A percentile compares a stretch with the other conserved stretches of the same genome.
phyloP scores from a whole-genome alignment of 768 basidiomycete species.

The Clitopilus passeckerianus region DNA sequence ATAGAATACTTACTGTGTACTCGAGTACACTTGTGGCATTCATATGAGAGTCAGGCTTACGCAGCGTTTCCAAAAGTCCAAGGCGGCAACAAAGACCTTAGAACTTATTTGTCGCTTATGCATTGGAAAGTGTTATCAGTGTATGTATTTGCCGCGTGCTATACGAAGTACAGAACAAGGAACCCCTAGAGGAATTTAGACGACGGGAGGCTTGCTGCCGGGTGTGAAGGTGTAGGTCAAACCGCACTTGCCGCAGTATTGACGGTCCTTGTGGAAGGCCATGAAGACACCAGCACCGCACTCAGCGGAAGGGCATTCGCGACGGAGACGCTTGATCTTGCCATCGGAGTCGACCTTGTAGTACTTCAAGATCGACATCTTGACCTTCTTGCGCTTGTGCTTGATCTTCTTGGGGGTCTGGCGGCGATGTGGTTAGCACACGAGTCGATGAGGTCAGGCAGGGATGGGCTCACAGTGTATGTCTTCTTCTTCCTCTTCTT shows the following conservation, averaged over 20 bases:
- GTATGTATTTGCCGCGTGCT: too few species aligned
- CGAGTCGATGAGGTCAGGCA: background rate
- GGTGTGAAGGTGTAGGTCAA: conserved; percentile 83
- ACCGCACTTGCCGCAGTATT: conserved; percentile 96
- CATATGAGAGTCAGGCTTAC: too few species aligned
- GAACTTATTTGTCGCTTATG: too few species aligned
- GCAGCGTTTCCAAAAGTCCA: too few species aligned
- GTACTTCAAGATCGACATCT: conserved; percentile 99
- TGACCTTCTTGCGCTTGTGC: conserved; percentile 99
- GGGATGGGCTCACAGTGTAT: conserved; percentile 68
- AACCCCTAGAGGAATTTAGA: conserved; percentile 31
- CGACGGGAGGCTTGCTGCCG: conserved; percentile 72
- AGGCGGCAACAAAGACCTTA: too few species aligned
- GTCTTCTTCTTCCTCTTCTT: conserved; percentile 99
- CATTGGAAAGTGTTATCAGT: too few species aligned
- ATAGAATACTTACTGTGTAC: too few species aligned
- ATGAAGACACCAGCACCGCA: conserved; percentile 90
- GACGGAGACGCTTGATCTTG: conserved; percentile 98
- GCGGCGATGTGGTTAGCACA: conserved; percentile 5
- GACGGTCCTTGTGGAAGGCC: conserved; percentile 98
- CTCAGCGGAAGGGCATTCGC: conserved; percentile 87
- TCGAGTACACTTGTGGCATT: too few species aligned
- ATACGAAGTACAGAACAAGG: background rate
- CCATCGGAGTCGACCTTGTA: conserved; percentile 99
- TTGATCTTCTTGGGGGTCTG: conserved; percentile 99